These are phyloP conservation scores for Plenodomus tracheiphilus DNA, from an alignment of 2,329 filamentous ascomycete species.

Conservation along the genomic window DNA sequence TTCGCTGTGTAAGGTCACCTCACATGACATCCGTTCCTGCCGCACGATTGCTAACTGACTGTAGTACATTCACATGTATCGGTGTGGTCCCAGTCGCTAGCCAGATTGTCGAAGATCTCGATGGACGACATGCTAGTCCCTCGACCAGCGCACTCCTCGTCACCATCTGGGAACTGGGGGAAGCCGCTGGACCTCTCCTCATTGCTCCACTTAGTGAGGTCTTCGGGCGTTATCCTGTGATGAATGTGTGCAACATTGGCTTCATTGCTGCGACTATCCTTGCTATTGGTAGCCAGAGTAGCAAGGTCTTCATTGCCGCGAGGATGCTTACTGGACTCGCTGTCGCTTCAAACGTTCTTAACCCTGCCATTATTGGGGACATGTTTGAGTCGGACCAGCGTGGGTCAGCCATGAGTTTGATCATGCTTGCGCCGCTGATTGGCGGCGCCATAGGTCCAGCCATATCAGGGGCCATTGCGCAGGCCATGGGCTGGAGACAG, in stretches of 20 bases:
- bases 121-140: constrained; percentile 23
- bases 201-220: constrained; percentile 42
- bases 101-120: constrained; percentile 37
- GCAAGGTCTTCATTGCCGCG: constrained; percentile 46
- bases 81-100: constrained; percentile 41
- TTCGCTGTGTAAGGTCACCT: constrained; percentile 37
- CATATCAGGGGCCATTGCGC: constrained; percentile 58
- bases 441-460: constrained; percentile 62
- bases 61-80: constrained; percentile 45
- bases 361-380: constrained; percentile 66
- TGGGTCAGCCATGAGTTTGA: constrained; percentile 61
- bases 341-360: constrained; percentile 59
- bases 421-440: constrained; percentile 61
- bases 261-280: constrained; percentile 51
- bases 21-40: background rate
- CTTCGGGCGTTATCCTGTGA: constrained; percentile 37
- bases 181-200: constrained; percentile 40
- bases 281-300: constrained; percentile 44
- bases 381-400: constrained; percentile 62
- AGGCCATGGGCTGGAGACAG: constrained; percentile 59
- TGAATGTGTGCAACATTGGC: constrained; percentile 45
- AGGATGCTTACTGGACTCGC: constrained; percentile 50
- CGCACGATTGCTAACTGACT: background rate
- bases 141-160: constrained; percentile 37
- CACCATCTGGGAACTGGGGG: constrained; percentile 43